Percentiles rank a stretch among this genome's conserved stretches.
phyloP scores from a whole-genome alignment of 2,329 filamentous ascomycete species.

The Diaporthe longicolla region DNA sequence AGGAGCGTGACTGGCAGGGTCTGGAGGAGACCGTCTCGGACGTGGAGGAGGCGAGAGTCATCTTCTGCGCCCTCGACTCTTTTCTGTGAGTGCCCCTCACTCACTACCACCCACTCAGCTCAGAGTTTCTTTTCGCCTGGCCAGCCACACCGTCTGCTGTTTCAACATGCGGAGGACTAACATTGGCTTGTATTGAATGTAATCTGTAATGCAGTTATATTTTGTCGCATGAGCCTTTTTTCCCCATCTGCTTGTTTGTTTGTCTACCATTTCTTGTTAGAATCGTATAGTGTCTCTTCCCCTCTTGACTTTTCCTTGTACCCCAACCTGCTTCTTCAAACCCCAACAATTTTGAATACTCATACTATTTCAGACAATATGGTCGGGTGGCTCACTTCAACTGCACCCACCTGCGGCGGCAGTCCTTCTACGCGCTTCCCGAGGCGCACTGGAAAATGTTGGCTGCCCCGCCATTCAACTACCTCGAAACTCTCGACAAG shows the following conservation, averaged over 20 bases:
- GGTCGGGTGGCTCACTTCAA: slow-evolving; percentile 89
- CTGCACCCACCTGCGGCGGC: slow-evolving; percentile 89
- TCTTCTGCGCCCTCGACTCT: slow-evolving; percentile 88
- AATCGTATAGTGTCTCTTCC: too few species aligned
- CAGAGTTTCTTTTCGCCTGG: background rate
- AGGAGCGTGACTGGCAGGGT: slow-evolving; percentile 67
- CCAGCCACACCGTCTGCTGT: background rate
- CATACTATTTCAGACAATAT: slow-evolving; percentile 75
- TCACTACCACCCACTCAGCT: slow-evolving; percentile 15
- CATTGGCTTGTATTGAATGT: background rate
- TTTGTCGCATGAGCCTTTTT: background rate
- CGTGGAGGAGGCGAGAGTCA: slow-evolving; percentile 83
- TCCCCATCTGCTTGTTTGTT: background rate
- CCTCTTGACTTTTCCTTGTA: background rate
- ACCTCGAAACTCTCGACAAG: slow-evolving; percentile 81
- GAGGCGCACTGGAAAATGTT: slow-evolving; percentile 87
- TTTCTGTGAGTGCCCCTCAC: slow-evolving; percentile 77
- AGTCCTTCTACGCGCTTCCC: slow-evolving; percentile 93
- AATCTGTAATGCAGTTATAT: background rate
- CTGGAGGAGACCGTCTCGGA: slow-evolving; percentile 78
- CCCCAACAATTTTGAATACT: slow-evolving; percentile 40
- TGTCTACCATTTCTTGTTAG: background rate
- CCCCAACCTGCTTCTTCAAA: background rate
- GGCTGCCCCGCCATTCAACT: slow-evolving; percentile 83
- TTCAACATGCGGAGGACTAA: background rate